Conservation (phyloP, 2,329 filamentous ascomycete genomes). For the Microdochium bolleyi region DNA sequence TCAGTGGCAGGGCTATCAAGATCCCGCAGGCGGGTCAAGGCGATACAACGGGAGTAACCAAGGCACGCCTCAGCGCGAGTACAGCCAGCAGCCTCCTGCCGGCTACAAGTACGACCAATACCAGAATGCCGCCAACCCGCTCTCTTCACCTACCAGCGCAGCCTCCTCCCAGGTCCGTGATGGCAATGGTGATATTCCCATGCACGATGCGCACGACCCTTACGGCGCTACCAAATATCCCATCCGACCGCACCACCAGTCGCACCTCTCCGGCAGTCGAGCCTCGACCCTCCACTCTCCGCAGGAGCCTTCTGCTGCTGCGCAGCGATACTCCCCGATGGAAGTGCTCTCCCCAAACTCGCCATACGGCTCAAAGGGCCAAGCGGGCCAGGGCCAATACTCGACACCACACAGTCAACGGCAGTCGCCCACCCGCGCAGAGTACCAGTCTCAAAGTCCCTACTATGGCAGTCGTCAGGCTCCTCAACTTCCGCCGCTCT, state of each 20-base stretch:
- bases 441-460: slow-evolving; percentile 49
- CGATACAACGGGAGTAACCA: slow-evolving; percentile 40
- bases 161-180: slow-evolving; percentile 52
- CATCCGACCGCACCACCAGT: slow-evolving; percentile 69
- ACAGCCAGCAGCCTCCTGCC: slow-evolving; percentile 35
- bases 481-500: slow-evolving; percentile 68
- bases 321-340: slow-evolving; percentile 94
- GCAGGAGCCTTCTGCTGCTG: slow-evolving; percentile 71
- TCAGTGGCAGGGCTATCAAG: slow-evolving; percentile 63
- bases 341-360: slow-evolving; percentile 75
- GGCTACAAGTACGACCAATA: slow-evolving; percentile 64
- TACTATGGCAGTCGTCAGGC: slow-evolving; percentile 45
- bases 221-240: slow-evolving; percentile 84
- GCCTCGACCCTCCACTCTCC: slow-evolving; percentile 62
- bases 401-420: slow-evolving; percentile 46
- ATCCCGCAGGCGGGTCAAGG: slow-evolving; percentile 53
- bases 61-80: slow-evolving; percentile 21
- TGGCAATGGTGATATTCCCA: slow-evolving; percentile 68
- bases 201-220: slow-evolving; percentile 79
- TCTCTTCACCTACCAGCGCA: slow-evolving; percentile 24
- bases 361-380: slow-evolving; percentile 61
- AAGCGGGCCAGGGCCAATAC: slow-evolving; percentile 47
- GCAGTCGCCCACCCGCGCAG: slow-evolving; percentile 71
- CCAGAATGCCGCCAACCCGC: slow-evolving; percentile 35
- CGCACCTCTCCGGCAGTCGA: slow-evolving; percentile 51